Evolutionary conservation across 2,329 filamentous ascomycete genomes (phyloP).

Genomic region (Harringtonia lauricola): DNA sequence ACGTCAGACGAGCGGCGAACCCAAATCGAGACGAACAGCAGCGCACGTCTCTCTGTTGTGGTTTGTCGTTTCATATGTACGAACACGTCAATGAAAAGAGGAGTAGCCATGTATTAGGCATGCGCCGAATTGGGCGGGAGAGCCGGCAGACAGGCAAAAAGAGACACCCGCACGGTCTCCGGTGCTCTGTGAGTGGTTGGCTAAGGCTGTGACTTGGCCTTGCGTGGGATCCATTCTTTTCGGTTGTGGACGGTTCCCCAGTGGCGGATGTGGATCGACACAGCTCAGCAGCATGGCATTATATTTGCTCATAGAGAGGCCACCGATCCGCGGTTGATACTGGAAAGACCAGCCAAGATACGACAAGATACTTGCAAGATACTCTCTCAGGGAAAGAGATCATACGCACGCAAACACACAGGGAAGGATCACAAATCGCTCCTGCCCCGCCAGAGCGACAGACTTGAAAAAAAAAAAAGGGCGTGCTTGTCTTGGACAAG

Average conservation of each 20-base stretch:
- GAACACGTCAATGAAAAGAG: conserved; percentile 8
- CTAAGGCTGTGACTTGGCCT: neutral
- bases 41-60: no score
- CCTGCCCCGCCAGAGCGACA: neutral
- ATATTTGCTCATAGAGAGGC: neutral
- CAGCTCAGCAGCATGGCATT: neutral
- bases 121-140: neutral
- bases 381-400: no score
- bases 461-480: neutral
- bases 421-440: neutral
- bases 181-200: conserved; percentile 1
- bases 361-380: no score
- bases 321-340: neutral
- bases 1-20: no score
- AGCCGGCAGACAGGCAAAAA: neutral
- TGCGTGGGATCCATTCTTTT: neutral
- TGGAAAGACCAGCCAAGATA: no score
- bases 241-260: neutral
- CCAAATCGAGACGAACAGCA: no score
- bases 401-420: no score
- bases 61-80: conserved; percentile 3
- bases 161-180: no score
- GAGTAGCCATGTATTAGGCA: neutral
- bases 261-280: neutral
- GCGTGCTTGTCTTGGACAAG: neutral